Conservation (phyloP, 345 rosid species). For the Salix dunnii region DNA sequence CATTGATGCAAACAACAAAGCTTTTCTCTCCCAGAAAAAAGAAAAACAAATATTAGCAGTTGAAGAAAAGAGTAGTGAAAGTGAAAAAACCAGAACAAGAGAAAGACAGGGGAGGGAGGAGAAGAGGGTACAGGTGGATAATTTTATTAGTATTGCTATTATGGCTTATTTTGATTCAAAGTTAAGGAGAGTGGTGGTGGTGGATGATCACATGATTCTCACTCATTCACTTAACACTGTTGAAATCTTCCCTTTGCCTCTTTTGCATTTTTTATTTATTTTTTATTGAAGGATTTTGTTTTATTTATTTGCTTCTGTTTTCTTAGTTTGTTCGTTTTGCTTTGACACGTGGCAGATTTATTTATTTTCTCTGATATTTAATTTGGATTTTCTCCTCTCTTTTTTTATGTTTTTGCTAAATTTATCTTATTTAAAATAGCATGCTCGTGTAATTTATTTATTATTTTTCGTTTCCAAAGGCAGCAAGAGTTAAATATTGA, state of each 20-base stretch:
- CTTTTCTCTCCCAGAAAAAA: neutral
- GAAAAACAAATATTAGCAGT: neutral
- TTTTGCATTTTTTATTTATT: neutral
- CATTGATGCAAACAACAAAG: constrained; percentile 33
- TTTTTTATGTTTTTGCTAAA: neutral
- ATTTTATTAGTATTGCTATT: constrained; percentile 14
- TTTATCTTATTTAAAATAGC: too few species aligned
- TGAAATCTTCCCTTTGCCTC: neutral
- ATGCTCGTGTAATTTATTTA: too few species aligned
- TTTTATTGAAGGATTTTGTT: neutral
- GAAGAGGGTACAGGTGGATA: constrained; percentile 23
- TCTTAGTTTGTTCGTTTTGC: neutral
- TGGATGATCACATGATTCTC: constrained; percentile 68
- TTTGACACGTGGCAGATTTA: too few species aligned
- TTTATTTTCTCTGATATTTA: neutral
- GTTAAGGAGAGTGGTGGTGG: constrained; percentile 19
- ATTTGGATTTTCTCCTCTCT: neutral
- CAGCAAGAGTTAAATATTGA: too few species aligned
- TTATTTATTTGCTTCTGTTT: neutral
- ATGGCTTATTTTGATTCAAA: constrained; percentile 16
- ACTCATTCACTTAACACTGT: constrained; percentile 26
- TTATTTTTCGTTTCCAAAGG: too few species aligned
- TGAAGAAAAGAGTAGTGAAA: neutral
- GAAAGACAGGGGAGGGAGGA: neutral
- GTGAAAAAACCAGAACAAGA: neutral